These are phyloP conservation scores for Coniophora puteana DNA, from an alignment of 1,284 basidiomycete genomes.

Conservation along the genomic window DNA sequence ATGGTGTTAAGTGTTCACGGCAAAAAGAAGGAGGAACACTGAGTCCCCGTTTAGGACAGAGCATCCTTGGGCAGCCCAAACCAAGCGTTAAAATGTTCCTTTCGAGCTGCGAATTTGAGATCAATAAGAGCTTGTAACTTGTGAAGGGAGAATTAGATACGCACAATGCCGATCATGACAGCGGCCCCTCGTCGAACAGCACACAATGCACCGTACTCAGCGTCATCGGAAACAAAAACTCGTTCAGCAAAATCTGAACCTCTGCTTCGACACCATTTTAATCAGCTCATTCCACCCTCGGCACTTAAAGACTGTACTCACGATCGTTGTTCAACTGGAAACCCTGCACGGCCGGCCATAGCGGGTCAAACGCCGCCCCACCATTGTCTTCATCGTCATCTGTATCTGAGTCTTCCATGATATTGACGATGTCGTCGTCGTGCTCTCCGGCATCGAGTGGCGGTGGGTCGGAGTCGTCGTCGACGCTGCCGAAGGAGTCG, in stretches of 20 bases:
- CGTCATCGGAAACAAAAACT: conserved; percentile 19
- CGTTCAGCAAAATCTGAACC: conserved; percentile 15
- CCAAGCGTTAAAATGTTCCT: no score
- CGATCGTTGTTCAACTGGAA: background rate
- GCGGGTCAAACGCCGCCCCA: conserved; percentile 7
- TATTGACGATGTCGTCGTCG: conserved; percentile 12
- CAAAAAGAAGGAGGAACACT: no score
- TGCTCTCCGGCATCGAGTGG: conserved; percentile 9
- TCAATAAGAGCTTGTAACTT: no score
- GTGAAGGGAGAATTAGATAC: no score
- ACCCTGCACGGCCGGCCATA: background rate
- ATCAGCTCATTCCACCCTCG: background rate
- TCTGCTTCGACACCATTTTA: background rate
- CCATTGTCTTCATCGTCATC: conserved; percentile 1
- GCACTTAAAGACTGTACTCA: background rate
- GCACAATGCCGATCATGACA: no score
- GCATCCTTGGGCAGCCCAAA: no score
- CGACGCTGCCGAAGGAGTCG: background rate
- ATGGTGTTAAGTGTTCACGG: no score
- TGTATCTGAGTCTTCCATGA: conserved; percentile 7
- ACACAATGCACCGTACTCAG: conserved; percentile 22
- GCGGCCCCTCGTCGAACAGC: no score
- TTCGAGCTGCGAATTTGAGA: no score
- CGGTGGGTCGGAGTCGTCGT: conserved; percentile 11
- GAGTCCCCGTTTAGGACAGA: no score